Conservation (phyloP, 805 yeast genomes). For the Maudiozyma bulderi region DNA sequence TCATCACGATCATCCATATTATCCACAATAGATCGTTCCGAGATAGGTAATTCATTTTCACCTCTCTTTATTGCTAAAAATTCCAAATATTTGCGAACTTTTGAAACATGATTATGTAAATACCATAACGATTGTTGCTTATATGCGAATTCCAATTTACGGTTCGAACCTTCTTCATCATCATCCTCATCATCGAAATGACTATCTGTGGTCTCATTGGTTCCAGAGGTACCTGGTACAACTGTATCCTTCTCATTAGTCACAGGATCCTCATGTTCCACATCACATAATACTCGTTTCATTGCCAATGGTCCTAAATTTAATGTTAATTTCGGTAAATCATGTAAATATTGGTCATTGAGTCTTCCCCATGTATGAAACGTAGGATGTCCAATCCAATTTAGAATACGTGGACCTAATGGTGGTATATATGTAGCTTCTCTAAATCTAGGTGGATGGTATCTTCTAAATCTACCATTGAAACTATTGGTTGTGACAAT, state of each 20-base stretch:
- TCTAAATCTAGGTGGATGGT: too few species aligned
- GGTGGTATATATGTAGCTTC: too few species aligned
- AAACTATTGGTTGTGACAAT: too few species aligned
- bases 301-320: too few species aligned
- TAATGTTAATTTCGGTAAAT: too few species aligned
- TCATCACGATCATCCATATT: conserved; percentile 9
- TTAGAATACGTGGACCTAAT: too few species aligned
- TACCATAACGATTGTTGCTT: conserved; percentile 11
- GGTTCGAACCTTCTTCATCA: not conserved
- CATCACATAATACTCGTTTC: too few species aligned
- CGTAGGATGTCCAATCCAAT: too few species aligned
- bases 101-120: conserved; percentile 12
- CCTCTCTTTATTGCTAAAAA: conserved; percentile 1
- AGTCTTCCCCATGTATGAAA: too few species aligned
- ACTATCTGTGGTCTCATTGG: not conserved
- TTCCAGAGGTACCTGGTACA: not conserved
- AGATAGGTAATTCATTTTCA: not conserved
- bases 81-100: conserved; percentile 10
- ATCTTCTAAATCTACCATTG: too few species aligned
- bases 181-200: not conserved
- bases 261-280: not conserved
- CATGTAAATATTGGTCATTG: too few species aligned
- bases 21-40: not conserved
- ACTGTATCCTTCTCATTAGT: not conserved
- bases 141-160: not conserved